Evolutionary conservation across 768 basidiomycete species (phyloP).

Genomic region (Tremella fuciformis): DNA sequence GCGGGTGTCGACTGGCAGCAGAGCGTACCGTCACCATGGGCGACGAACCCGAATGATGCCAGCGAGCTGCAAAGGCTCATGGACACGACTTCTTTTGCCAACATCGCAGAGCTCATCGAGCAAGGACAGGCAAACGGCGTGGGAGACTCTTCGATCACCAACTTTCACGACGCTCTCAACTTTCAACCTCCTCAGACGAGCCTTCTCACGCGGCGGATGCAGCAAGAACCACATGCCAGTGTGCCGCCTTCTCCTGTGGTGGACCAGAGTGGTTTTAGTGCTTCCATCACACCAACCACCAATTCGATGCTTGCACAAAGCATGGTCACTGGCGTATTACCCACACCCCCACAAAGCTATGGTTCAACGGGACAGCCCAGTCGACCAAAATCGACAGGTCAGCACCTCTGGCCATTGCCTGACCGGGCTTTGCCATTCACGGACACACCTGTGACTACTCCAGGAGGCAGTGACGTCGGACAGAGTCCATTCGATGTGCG

Average conservation of each 20-base stretch:
- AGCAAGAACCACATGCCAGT: constrained; percentile 17
- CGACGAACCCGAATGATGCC: not conserved
- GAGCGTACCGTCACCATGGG: not conserved
- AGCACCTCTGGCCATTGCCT: constrained; percentile 24
- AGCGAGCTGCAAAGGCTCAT: constrained; percentile 1
- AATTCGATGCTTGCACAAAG: constrained; percentile 2
- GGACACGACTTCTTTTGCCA: constrained; percentile 31
- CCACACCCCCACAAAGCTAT: constrained; percentile 31
- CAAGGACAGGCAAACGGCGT: constrained; percentile 19
- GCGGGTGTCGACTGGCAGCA: constrained; percentile 3
- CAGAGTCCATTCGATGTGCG: constrained; percentile 34
- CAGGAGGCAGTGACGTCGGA: constrained; percentile 40
- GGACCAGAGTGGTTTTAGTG: not conserved
- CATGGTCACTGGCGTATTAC: constrained; percentile 11
- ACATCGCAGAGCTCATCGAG: constrained; percentile 34
- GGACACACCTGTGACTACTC: constrained; percentile 41
- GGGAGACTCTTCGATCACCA: constrained; percentile 7
- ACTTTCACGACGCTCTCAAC: constrained; percentile 13
- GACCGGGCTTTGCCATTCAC: constrained; percentile 23
- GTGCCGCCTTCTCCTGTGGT: constrained; percentile 3
- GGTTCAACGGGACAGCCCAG: constrained; percentile 12
- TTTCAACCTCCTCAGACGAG: constrained; percentile 10
- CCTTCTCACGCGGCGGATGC: constrained; percentile 31
- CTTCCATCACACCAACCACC: constrained; percentile 7
- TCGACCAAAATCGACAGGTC: not conserved